Evolutionary conservation across 1,284 basidiomycete genomes (phyloP), one percentile per base, ranked within the genome.

Genomic region (Pyrrhoderma noxium): DNA sequence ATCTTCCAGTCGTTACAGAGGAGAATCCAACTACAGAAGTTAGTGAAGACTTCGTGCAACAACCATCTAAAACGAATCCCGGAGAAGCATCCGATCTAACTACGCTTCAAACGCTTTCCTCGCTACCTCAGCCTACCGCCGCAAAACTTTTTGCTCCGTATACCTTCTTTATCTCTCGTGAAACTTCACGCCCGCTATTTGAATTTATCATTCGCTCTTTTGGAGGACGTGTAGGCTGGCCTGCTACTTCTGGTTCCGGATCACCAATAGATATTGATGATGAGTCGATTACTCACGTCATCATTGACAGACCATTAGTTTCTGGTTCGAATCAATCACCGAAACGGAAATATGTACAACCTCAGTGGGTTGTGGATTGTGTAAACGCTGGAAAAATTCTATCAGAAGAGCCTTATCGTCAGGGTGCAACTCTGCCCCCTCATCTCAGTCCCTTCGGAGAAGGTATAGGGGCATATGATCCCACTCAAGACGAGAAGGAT

Each of bases 301-400:
- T 99, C 58, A 85, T 97, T 60, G 96, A 99, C 68, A 80, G 96
- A 52, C 96, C 96, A 0, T 27, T 75, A 11, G 66, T 75, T 14
- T 76, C 72, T 62, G 73, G 61, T 57, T 59, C 64, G 23, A 67
- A 73, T 45, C 80, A 82, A 62, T 74, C 77, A 2, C 65, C 74
- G 45, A 80, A 82, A 64, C 78, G 94, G 60, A 91, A 90, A 60
- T 92, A 89, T 68, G 79, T 99, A 8, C 96, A 99, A 68, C 96
- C 96, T 14, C 96, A 99, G 68, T 99, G 96, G 95, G 80, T 98
- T 23, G 89, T 94, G 34, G 96, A 99, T 68, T 96, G 89, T 64
- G 84, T 96, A 63, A 99, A 99, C 67, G 79, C 84, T 19, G 81
- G 84, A 16, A 90, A 79, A 65, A 76, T 97, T 51, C 75, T 98